Base-by-base conservation (phyloP, 192 early-diverging fungal genomes). In the Coemansia aciculifera region DNA sequence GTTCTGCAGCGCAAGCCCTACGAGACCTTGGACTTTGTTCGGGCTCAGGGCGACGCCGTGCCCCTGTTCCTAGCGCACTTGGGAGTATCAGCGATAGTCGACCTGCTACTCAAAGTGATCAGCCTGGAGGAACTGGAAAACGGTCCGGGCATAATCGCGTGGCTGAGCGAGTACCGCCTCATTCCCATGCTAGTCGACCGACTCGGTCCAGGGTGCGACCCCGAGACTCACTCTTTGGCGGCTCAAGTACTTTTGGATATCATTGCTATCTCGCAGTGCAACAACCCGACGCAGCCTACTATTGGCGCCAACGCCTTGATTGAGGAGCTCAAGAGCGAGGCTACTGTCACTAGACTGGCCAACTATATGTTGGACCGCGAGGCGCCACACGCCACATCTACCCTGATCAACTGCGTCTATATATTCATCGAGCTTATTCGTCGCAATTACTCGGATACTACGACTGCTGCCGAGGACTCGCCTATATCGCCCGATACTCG, bases 381-480 rank as follows among this genome's bases (percentile, higher is more conserved):
- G 3, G 94, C 91, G 8, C 90, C 93, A 13, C 85, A 92, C 73
- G 88, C 92, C 23, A 91, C 93, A 1, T 96, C 92, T 17, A 91
- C 93, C 21, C 86, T 99, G 32, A 93, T 90, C 63, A 98, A 95
- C 75, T 95, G 94, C 69, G 93, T 97, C 34, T 93, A 90, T 59
- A 95, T 99, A 63, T 92, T 99, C 69, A 96, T 99, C 66, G 96
- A 99, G 84, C 85, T 99, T 17, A 96, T 99, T 78, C 89, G 97
- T 65, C 89, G 95, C 68, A 98, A 97, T 77, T 98, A 95, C 89
- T 78, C 73, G 17, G 79, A 81, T 23, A 48, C 36, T 19, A 66
- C 56, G 7, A 29, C 54, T 3, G 54, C 2, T 24, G 36, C 59
- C 23, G 29, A n/a, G 24, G 62, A 27, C 13, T 63, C 62, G 6